Evolutionary conservation across 2,329 filamentous ascomycete genomes (phyloP), one percentile per base, ranked within the genome.

Genomic region (Aureobasidium sp.): DNA sequence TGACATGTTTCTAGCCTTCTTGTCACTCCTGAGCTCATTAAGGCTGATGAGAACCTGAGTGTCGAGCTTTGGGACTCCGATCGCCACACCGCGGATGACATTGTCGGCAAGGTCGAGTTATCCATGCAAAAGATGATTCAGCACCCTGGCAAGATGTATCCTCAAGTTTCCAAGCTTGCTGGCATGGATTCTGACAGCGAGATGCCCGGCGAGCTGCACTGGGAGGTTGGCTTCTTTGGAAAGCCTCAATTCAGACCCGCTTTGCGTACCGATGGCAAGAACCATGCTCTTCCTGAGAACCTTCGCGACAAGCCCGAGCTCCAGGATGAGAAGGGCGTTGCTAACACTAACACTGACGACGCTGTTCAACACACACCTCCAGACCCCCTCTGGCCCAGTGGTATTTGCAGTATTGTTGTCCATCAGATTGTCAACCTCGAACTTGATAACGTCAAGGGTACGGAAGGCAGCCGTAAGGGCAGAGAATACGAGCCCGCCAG

Each of bases 11-110:
- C 13, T 27, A 58, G 51, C 12, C 80, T 97, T 20, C 79, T 97
- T 17, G 90, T 99, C 6, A 96, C 90, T 0, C 84, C 90, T 0
- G 92, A 97, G 66, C 81, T 96, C 59, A 90, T 97, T 78, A 95
- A 94, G 75, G 93, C 89, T 0, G 88, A 97, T 66, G 94, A 99
- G 76, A 91, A 94, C 71, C 81, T 97, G 4, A 93, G 91, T 10
- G 87, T 97, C 66, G 93, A 97, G 72, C 83, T 97, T 0, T 97
- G 94, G 94, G 94, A 97, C 74, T 96, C 90, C 56, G 94, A 97
- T 73, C 84, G 92, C 50, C 90, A 89, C 44, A 94, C 90, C 10
- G 90, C 93, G 0, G 94, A 97, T 71, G 94, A 97, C 69, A 89
- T 97, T 50, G 91, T 97, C 15, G 94, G 94, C 60, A 97, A 97